A percentile compares a stretch with the other conserved stretches of the same genome.
Conservation (phyloP, 345 rosid genomes). For the Salix udensis region DNA sequence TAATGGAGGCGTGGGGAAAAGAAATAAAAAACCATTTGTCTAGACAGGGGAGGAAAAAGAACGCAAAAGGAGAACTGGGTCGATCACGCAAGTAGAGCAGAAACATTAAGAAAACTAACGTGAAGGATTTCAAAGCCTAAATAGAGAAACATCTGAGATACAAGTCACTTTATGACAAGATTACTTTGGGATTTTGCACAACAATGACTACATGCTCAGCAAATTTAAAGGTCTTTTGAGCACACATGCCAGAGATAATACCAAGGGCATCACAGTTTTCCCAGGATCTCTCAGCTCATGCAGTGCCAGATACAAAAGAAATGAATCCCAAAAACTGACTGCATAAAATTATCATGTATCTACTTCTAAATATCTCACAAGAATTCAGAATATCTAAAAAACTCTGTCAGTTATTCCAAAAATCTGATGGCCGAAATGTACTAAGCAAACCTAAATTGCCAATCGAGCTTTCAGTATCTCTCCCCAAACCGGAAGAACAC, state of each 20-base stretch:
- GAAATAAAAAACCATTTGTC: too few relatives aligned
- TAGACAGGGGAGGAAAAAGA: too few relatives aligned
- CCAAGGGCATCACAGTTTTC: not conserved
- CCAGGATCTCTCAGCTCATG: not conserved
- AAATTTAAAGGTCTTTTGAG: not conserved
- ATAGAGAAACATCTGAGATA: not conserved
- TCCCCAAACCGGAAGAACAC: slow-evolving; percentile 95
- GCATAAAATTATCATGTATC: slow-evolving; percentile 10
- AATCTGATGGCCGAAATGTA: slow-evolving; percentile 12
- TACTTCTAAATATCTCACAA: slow-evolving; percentile 13
- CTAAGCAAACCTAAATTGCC: slow-evolving; percentile 5
- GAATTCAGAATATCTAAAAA: not conserved
- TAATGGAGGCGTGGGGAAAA: too few relatives aligned
- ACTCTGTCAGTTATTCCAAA: not conserved
- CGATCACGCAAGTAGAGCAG: too few relatives aligned
- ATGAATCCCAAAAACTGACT: not conserved
- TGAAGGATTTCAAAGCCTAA: not conserved
- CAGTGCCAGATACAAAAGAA: not conserved
- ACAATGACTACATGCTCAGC: not conserved
- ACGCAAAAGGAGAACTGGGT: too few relatives aligned
- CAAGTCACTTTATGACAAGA: not conserved
- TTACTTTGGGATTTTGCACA: not conserved
- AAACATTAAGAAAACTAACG: too few relatives aligned
- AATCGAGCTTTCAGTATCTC: slow-evolving; percentile 49
- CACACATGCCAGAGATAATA: not conserved